phyloP scores from a whole-genome alignment of 2,329 filamentous ascomycete species.

The Fusarium subtropicale region DNA sequence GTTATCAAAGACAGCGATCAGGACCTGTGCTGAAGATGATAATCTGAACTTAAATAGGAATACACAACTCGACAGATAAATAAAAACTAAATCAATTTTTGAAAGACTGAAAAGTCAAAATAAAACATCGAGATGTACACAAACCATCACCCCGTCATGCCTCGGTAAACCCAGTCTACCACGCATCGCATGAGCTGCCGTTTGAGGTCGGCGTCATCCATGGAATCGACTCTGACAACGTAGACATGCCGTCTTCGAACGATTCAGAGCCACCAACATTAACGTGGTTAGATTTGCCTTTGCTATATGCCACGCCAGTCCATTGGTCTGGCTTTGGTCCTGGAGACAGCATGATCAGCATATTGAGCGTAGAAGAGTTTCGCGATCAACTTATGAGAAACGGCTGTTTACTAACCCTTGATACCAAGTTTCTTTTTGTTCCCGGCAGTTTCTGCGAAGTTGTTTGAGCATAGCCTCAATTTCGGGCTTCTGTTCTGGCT shows the following conservation, averaged over 20 bases:
- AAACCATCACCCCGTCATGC: no score
- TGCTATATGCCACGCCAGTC: neutral
- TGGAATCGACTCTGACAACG: neutral
- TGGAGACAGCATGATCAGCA: neutral
- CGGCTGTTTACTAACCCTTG: neutral
- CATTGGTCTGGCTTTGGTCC: neutral
- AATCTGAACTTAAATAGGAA: neutral
- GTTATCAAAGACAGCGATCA: neutral
- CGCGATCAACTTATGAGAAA: no score
- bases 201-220: neutral
- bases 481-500: neutral
- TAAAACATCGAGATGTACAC: fast-evolving
- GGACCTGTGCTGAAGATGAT: neutral
- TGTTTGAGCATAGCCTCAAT: fast-evolving
- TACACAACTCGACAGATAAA: fast-evolving
- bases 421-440: neutral
- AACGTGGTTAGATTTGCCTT: neutral
- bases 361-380: neutral
- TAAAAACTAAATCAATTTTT: neutral
- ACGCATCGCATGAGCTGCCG: neutral
- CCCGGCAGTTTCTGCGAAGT: fast-evolving
- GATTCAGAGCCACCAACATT: neutral
- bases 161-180: neutral
- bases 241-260: neutral
- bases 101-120: neutral